Percentiles rank a stretch among this genome's conserved stretches.
phyloP scores from a whole-genome alignment of 2,329 filamentous ascomycete genomes.

The Raffaelea albimanens region DNA sequence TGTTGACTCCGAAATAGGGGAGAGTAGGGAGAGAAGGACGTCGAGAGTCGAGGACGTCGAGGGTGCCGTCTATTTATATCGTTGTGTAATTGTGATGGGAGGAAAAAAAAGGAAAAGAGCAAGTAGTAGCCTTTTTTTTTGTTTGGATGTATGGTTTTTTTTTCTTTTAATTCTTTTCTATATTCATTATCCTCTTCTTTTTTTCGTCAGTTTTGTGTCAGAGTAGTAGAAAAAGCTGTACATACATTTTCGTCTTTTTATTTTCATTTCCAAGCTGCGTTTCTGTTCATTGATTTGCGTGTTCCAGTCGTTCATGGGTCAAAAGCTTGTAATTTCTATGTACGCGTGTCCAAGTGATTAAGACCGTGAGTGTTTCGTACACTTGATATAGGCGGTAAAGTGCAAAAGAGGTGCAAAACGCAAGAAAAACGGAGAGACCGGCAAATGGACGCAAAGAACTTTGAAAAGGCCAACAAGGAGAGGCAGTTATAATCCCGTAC shows the following conservation, averaged over 20 bases:
- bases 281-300: not conserved
- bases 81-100: too few species aligned
- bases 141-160: not conserved
- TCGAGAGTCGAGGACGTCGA: too few species aligned
- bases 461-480: not conserved
- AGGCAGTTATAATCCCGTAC: not conserved
- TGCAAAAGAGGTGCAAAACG: not conserved
- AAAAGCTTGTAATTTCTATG: too few species aligned
- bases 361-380: too few species aligned
- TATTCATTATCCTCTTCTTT: not conserved
- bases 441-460: slow-evolving; percentile 1
- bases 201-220: slow-evolving; percentile 1
- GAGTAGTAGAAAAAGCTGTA: slow-evolving; percentile 6
- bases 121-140: too few species aligned
- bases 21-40: too few species aligned
- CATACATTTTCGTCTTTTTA: not conserved
- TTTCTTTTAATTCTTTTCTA: not conserved
- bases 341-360: not conserved
- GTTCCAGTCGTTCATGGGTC: too few species aligned
- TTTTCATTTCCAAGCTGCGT: not conserved
- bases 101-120: too few species aligned
- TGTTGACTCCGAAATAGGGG: slow-evolving; percentile 52
- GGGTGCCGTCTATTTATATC: too few species aligned
- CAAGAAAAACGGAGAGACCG: not conserved
- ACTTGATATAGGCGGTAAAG: not conserved